Percentiles rank a stretch among this genome's conserved stretches.
phyloP scores from a whole-genome alignment of 495 filamentous ascomycete species.

The Tuber microsphaerosporum region DNA sequence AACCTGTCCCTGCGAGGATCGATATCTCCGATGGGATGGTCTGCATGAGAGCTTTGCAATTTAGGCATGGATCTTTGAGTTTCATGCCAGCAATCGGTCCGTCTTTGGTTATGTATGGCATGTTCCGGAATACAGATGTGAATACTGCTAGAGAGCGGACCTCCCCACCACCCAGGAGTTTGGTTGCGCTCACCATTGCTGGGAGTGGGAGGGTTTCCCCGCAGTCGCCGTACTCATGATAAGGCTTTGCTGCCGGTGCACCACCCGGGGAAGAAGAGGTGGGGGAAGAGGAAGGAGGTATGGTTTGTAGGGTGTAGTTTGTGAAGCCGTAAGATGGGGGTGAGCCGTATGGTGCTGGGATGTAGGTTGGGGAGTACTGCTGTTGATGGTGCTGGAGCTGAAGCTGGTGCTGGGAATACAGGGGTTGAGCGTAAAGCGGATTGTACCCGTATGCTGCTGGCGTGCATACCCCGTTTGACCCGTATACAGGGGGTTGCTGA shows the following conservation, averaged over 20 bases:
- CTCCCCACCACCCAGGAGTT: not conserved
- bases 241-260: conserved; percentile 1
- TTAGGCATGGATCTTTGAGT: conserved; percentile 14
- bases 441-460: not conserved
- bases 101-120: conserved; percentile 7
- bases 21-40: not conserved
- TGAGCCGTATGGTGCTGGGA: not conserved
- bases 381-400: not conserved
- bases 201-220: conserved; percentile 16
- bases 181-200: conserved; percentile 7
- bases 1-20: not conserved
- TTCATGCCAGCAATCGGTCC: conserved; percentile 2
- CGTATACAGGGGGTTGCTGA: not conserved
- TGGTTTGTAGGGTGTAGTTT: conserved; percentile 1
- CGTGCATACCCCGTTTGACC: not conserved
- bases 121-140: not conserved
- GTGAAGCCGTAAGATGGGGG: not conserved
- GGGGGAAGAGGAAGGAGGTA: not conserved
- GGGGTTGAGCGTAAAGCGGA: not conserved
- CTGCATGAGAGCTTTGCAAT: conserved; percentile 19
- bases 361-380: not conserved
- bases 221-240: conserved; percentile 13
- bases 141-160: conserved; percentile 13
- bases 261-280: not conserved
- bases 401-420: not conserved